These are phyloP conservation scores for Cyamopsis tetragonoloba DNA, from an alignment of 306 rosid genomes.

Conservation along the genomic window DNA sequence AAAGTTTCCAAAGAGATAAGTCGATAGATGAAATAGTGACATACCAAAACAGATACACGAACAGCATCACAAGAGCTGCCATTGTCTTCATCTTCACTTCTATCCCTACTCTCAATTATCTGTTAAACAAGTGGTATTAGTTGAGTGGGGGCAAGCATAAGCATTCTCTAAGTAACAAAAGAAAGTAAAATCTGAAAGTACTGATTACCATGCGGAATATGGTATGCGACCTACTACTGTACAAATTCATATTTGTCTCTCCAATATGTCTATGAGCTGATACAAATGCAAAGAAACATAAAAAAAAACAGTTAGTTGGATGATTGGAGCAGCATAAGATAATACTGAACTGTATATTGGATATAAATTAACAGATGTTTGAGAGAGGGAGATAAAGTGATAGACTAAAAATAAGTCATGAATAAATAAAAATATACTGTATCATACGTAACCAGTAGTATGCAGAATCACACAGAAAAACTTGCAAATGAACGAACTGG, in stretches of 20 bases:
- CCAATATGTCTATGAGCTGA: slow-evolving; percentile 98
- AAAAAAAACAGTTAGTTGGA: not conserved
- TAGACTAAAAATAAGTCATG: not conserved
- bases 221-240: slow-evolving; percentile 96
- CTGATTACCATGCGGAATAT: slow-evolving; percentile 88
- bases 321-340: not conserved
- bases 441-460: not conserved
- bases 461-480: not conserved
- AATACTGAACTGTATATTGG: slow-evolving; percentile 9
- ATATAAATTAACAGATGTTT: slow-evolving; percentile 5
- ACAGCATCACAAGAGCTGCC: slow-evolving; percentile 78
- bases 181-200: slow-evolving; percentile 4
- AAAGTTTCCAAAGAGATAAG: not conserved
- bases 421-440: slow-evolving; percentile 4
- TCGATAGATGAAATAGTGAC: slow-evolving; percentile 18
- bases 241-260: slow-evolving; percentile 92
- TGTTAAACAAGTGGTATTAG: slow-evolving; percentile 26
- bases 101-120: slow-evolving; percentile 93
- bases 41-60: slow-evolving; percentile 91
- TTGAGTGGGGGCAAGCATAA: slow-evolving; percentile 16
- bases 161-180: not conserved
- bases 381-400: not conserved
- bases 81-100: slow-evolving; percentile 59
- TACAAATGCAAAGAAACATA: slow-evolving; percentile 3
- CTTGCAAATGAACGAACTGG: not conserved